A percentile compares a stretch with the other conserved stretches of the same genome.
These are phyloP conservation scores for Picochlorum sp. DNA, from an alignment of 139 green algal genomes.

Conservation along the genomic window DNA sequence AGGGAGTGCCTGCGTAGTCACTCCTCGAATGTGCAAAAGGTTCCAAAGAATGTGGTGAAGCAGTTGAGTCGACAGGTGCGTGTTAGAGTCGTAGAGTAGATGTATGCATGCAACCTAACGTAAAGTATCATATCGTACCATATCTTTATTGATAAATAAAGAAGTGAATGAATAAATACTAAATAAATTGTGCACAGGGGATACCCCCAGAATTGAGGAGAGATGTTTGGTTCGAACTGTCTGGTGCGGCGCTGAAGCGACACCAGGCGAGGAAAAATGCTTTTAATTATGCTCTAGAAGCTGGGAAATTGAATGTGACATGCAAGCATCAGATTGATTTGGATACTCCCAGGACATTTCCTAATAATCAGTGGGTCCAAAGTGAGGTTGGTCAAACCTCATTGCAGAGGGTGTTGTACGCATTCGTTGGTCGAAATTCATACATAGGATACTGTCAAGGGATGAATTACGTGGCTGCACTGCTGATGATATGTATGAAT, in stretches of 20 bases:
- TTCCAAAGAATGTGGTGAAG: too few relatives aligned
- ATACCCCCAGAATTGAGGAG: conserved; percentile 39
- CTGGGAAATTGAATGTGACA: conserved; percentile 4
- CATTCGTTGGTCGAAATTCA: conserved; percentile 53
- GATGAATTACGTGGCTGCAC: conserved; percentile 65
- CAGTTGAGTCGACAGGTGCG: too few relatives aligned
- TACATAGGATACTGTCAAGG: conserved; percentile 58
- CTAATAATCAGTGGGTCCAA: conserved; percentile 45
- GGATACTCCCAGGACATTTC: conserved; percentile 73
- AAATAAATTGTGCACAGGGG: conserved; percentile 44
- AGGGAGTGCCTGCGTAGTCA: not conserved
- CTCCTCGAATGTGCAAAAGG: too few relatives aligned
- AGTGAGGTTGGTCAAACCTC: conserved; percentile 38
- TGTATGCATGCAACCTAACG: not conserved
- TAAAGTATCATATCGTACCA: too few relatives aligned
- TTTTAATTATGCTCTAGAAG: not conserved
- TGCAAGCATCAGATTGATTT: conserved; percentile 56
- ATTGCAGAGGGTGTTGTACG: conserved; percentile 53
- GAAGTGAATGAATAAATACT: too few relatives aligned
- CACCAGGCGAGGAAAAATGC: not conserved
- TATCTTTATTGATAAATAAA: too few relatives aligned
- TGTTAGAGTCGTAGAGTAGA: too few relatives aligned
- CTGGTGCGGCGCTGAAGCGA: conserved; percentile 25
- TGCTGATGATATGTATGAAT: conserved; percentile 59
- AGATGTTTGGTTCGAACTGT: conserved; percentile 49